Conservation (phyloP, 345 rosid genomes). For the Bretschneidera sinensis region DNA sequence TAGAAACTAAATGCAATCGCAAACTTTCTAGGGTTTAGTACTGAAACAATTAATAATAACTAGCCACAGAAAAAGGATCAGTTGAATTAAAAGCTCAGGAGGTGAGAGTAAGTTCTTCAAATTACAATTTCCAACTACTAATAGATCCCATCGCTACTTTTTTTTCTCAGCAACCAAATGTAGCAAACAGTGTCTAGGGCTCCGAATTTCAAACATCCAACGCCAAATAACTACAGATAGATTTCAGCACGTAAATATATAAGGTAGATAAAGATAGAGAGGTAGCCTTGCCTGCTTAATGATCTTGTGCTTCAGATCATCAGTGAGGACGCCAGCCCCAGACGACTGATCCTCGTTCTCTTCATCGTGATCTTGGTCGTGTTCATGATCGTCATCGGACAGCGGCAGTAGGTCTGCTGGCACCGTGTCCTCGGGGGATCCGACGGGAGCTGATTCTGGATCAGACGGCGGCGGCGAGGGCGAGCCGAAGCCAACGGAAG, state of each 20-base stretch:
- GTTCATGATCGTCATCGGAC: slow-evolving; percentile 40
- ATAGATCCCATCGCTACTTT: too few relatives aligned
- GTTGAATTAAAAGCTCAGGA: too few relatives aligned
- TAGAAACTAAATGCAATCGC: neutral
- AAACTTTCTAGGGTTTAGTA: neutral
- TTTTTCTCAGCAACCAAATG: neutral
- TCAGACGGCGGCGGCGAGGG: slow-evolving; percentile 23
- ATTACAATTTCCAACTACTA: neutral
- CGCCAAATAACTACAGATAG: neutral
- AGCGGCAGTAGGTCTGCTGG: slow-evolving; percentile 20
- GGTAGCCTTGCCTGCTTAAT: slow-evolving; percentile 48
- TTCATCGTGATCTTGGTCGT: too few relatives aligned
- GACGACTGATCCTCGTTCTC: too few relatives aligned
- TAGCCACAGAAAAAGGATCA: neutral
- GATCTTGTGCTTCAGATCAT: slow-evolving; percentile 59
- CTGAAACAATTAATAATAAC: neutral
- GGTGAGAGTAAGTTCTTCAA: neutral
- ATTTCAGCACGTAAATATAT: neutral
- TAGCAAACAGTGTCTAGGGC: neutral
- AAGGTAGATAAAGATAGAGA: neutral
- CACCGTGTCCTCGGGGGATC: slow-evolving; percentile 33
- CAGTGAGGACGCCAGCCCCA: slow-evolving; percentile 27
- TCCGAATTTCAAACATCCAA: neutral
- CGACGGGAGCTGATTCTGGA: slow-evolving; percentile 26
- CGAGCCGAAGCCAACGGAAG: slow-evolving; percentile 11